phyloP scores from a whole-genome alignment of 225 moss, liverwort and hornwort species.

The Marchantia polymorpha region DNA sequence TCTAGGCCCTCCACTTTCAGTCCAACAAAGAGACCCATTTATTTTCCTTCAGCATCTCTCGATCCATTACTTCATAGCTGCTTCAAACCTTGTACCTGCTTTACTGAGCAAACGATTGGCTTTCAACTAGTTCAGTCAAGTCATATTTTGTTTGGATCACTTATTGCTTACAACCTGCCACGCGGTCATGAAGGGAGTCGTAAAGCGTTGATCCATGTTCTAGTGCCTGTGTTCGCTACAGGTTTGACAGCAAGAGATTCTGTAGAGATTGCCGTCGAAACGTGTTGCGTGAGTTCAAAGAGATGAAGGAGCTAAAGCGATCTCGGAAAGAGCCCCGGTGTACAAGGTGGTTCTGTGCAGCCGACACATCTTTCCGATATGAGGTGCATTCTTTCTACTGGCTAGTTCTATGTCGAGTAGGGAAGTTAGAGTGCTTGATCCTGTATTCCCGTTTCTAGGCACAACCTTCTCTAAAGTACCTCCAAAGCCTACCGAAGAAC shows the following conservation, averaged over 20 bases:
- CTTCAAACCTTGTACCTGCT: too few species aligned
- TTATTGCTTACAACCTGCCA: not conserved
- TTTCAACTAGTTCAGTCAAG: too few species aligned
- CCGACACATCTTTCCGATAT: constrained; percentile 92
- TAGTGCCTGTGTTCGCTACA: constrained; percentile 55
- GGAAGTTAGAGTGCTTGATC: not conserved
- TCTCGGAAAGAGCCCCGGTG: constrained; percentile 94
- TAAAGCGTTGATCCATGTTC: constrained; percentile 52
- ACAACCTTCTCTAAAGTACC: not conserved
- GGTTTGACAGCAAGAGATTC: constrained; percentile 99
- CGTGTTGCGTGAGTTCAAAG: constrained; percentile 98
- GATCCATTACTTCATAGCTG: too few species aligned
- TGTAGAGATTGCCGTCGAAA: constrained; percentile 99
- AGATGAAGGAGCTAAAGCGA: constrained; percentile 99
- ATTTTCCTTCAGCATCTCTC: too few species aligned
- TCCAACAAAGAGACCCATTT: too few species aligned
- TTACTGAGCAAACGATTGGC: too few species aligned
- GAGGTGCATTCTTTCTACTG: constrained; percentile 56
- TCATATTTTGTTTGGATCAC: not conserved
- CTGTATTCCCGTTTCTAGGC: not conserved
- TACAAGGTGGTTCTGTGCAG: constrained; percentile 98
- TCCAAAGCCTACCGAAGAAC: not conserved
- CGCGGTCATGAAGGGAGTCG: constrained; percentile 38
- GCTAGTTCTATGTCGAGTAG: not conserved
- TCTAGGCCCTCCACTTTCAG: too few species aligned